A percentile compares a stretch with the other conserved stretches of the same genome.
phyloP scores from a whole-genome alignment of 164 flowering plant genomes.

The Piper longum region DNA sequence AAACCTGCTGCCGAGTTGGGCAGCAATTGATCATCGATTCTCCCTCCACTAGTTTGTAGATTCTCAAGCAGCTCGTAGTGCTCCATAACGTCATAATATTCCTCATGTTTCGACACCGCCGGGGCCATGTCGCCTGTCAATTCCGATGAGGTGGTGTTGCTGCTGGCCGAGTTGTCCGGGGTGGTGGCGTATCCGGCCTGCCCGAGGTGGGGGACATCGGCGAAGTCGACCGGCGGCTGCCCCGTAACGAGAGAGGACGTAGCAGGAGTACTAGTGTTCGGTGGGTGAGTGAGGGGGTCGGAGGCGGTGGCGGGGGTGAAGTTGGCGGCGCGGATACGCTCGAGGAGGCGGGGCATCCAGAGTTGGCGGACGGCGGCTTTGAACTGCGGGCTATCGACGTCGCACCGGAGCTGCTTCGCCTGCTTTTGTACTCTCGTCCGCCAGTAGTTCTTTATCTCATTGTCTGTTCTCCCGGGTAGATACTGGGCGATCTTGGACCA shows the following conservation, averaged over 20 bases:
- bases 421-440: constrained; percentile 10
- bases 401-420: constrained; percentile 9
- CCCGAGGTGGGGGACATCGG: background rate
- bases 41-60: background rate
- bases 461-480: constrained; percentile 7
- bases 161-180: constrained; percentile 2
- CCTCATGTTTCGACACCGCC: constrained; percentile 3
- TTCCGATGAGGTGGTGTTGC: background rate
- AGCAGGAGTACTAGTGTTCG: background rate
- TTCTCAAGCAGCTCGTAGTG: background rate
- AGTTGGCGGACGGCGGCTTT: constrained; percentile 6
- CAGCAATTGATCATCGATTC: background rate
- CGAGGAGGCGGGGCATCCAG: constrained; percentile 7
- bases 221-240: background rate
- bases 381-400: constrained; percentile 10
- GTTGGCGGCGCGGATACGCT: constrained; percentile 5
- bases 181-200: background rate
- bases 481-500: constrained; percentile 8
- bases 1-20: background rate
- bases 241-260: background rate
- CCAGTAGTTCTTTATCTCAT: constrained; percentile 12
- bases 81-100: background rate
- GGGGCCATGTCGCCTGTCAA: background rate
- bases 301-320: background rate
- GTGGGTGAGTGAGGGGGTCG: background rate